Conservation (phyloP, 2,329 filamentous ascomycete species). For the Pestalotiopsis sp. region DNA sequence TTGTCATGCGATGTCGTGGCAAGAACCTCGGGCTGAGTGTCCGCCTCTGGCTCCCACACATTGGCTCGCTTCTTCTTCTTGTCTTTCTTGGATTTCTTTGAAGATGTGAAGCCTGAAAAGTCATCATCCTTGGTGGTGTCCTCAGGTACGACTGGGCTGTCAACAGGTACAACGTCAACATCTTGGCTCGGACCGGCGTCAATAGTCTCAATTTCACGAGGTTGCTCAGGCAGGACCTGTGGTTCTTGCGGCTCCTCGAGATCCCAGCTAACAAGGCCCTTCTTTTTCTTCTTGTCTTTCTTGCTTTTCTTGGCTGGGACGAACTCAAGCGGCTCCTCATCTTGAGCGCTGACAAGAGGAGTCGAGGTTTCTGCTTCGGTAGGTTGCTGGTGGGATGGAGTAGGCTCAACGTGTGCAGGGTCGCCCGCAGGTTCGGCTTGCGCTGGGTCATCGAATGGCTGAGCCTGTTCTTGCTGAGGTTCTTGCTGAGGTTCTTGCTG, state of each 20-base stretch:
- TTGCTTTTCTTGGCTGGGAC: conserved; percentile 33
- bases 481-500: not conserved
- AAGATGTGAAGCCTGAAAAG: conserved; percentile 15
- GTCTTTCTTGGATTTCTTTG: conserved; percentile 37
- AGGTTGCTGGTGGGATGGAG: not conserved
- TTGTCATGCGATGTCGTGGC: not conserved
- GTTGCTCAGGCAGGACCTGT: not conserved
- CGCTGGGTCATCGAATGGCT: not conserved
- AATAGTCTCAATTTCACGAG: not conserved
- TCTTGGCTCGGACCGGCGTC: conserved; percentile 10
- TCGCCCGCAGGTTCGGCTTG: not conserved
- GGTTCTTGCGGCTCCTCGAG: conserved; percentile 14
- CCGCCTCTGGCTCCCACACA: conserved; percentile 20
- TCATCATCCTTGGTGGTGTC: conserved; percentile 22
- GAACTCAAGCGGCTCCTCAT: conserved; percentile 19
- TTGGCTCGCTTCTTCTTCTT: conserved; percentile 32
- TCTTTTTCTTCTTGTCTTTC: conserved; percentile 38
- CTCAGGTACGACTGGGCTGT: not conserved
- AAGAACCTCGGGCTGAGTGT: conserved; percentile 2
- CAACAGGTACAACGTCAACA: conserved; percentile 14
- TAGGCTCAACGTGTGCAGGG: not conserved
- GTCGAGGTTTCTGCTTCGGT: not conserved
- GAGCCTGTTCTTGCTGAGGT: not conserved
- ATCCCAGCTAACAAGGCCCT: conserved; percentile 19
- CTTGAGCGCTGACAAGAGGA: not conserved